A percentile compares a stretch with the other conserved stretches of the same genome.
Evolutionary conservation across 768 basidiomycete genomes (phyloP).

Genomic region (Kwoniella newhampshirensis): DNA sequence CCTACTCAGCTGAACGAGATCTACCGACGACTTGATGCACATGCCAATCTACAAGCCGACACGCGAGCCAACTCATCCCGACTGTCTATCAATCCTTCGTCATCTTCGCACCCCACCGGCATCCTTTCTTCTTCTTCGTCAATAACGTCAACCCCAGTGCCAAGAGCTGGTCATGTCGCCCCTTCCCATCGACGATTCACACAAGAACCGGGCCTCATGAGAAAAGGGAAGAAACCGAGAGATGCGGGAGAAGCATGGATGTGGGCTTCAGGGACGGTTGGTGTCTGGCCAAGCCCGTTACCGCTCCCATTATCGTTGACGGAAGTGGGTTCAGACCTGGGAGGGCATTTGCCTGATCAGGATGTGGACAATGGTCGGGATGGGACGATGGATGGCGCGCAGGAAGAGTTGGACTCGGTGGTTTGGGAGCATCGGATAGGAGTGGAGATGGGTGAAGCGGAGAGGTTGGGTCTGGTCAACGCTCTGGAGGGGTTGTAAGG

Average conservation of each 20-base stretch:
- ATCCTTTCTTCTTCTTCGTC: not conserved
- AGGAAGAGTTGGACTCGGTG: too few relatives aligned
- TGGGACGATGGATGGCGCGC: too few relatives aligned
- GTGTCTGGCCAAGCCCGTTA: conserved; percentile 24
- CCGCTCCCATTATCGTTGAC: too few relatives aligned
- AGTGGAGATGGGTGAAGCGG: conserved; percentile 12
- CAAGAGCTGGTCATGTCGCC: conserved; percentile 37
- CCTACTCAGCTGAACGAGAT: conserved; percentile 34
- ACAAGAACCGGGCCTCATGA: conserved; percentile 10
- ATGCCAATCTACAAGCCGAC: conserved; percentile 19
- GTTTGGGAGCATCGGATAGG: not conserved
- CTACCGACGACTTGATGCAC: conserved; percentile 34
- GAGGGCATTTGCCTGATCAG: too few relatives aligned
- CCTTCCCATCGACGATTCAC: conserved; percentile 40
- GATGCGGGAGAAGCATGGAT: conserved; percentile 37
- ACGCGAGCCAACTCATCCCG: conserved; percentile 5
- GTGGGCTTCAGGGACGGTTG: conserved; percentile 29
- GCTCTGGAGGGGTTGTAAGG: conserved; percentile 12
- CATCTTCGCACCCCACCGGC: not conserved
- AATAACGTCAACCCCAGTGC: not conserved
- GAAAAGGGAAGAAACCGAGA: conserved; percentile 24
- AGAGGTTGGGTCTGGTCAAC: conserved; percentile 15
- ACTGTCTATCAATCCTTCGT: not conserved
- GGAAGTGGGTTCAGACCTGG: too few relatives aligned
- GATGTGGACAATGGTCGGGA: too few relatives aligned